Base-by-base conservation (phyloP, 345 rosid species). In the Raphanus sativus region DNA sequence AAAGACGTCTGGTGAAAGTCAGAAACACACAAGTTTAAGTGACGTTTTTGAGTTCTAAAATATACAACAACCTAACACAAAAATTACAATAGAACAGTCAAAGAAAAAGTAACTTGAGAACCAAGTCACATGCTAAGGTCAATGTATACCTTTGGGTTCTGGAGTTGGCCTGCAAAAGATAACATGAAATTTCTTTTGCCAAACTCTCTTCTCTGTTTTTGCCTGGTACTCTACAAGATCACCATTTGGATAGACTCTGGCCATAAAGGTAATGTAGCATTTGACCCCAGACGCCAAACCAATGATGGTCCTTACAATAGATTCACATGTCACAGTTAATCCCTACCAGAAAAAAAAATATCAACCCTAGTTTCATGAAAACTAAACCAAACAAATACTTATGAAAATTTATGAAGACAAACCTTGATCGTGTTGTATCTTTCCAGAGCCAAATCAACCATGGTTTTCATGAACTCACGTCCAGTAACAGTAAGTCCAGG, bases 111-210 rank as follows among this genome's bases (percentile, higher is more conserved):
- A 33, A 33, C 36, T 33, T 38, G 45, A 9, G 45, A 38, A 8
- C 45, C 45, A 38, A 38, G 45, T 38, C 45, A 38, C 45, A 38
- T 38, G 45, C 36, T 33, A 33, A 33, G 36, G 13, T 40, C 11
- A 2, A 28, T 28, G 30, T 28, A 28, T 69, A 55, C 73, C 73
- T 69, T 8, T 56, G 50, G 32, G 34, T 55, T 56, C n/a, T 21
- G 74, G 74, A 33, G 48, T 28, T 55, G 52, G 65, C 65, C 65
- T 70, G n/a, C 65, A 70, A 58, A 70, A 36, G 6, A 70, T 55
- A 52, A 13, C 64, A 17, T 70, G 74, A 33, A 24, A 3, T 0
- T 70, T 34, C 12, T 8, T 56, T 34, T 70, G 74, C 34, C 34
- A 70, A 1, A 56, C 1, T 28, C 33, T 56, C 74, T 34, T 4